These are phyloP conservation scores for Cyclostephanos invisitatus DNA, from an alignment of 108 stramenopile species.

Conservation along the genomic window DNA sequence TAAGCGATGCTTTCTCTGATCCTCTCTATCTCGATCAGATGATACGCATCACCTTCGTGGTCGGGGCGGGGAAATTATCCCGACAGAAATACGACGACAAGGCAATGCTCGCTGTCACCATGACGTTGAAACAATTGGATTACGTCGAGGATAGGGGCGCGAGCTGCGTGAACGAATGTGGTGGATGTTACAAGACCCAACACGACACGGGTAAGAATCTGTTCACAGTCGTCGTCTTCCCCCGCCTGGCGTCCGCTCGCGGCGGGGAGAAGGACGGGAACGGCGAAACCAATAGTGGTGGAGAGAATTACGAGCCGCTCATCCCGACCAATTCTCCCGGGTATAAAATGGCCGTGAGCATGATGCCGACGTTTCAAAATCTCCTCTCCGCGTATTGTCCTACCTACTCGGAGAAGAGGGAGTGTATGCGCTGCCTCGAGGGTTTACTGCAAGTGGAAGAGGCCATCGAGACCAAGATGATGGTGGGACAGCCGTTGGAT, in stretches of 20 bases:
- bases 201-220: conserved; percentile 96
- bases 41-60: conserved; percentile 89
- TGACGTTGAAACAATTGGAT: conserved; percentile 76
- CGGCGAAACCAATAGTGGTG: background rate
- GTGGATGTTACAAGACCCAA: conserved; percentile 89
- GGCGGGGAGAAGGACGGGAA: conserved; percentile 16
- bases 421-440: conserved; percentile 58
- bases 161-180: conserved; percentile 79
- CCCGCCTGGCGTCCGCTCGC: conserved; percentile 42
- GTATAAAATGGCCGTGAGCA: conserved; percentile 69
- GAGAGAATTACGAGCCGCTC: conserved; percentile 26
- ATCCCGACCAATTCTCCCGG: conserved; percentile 68
- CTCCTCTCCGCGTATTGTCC: conserved; percentile 65
- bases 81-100: conserved; percentile 89
- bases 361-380: conserved; percentile 64
- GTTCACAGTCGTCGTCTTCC: conserved; percentile 94
- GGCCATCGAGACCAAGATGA: conserved; percentile 76
- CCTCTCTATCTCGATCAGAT: conserved; percentile 61
- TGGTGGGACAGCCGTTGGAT: conserved; percentile 68
- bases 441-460: conserved; percentile 41
- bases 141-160: conserved; percentile 91
- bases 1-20: conserved; percentile 61
- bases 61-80: conserved; percentile 87
- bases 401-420: conserved; percentile 89
- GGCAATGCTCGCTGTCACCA: conserved; percentile 77